These are phyloP conservation scores for Pyrenophora tritici-repentis DNA, from an alignment of 2,329 filamentous ascomycete genomes.

Conservation along the genomic window DNA sequence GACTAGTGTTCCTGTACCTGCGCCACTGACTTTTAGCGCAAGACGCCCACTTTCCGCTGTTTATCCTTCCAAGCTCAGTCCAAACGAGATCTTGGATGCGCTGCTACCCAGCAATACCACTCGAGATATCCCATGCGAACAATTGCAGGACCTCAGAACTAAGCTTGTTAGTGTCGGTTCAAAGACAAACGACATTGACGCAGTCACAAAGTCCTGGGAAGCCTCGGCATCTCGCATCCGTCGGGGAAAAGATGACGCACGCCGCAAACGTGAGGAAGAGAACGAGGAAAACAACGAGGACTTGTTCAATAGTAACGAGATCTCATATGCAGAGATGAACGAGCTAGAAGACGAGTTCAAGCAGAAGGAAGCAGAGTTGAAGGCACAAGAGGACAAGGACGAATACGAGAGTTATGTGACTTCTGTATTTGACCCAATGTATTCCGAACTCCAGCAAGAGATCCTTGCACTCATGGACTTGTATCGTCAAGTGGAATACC, in stretches of 20 bases:
- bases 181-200: constrained; percentile 25
- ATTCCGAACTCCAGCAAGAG: constrained; percentile 55
- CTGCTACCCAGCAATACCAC: constrained; percentile 28
- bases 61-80: constrained; percentile 18
- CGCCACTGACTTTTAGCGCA: constrained; percentile 31
- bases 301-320: constrained; percentile 61
- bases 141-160: constrained; percentile 30
- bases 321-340: constrained; percentile 62
- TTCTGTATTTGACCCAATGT: constrained; percentile 57
- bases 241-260: constrained; percentile 54
- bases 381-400: constrained; percentile 58
- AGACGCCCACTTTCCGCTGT: constrained; percentile 20
- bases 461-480: constrained; percentile 55
- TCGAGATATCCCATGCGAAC: constrained; percentile 15
- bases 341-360: constrained; percentile 61
- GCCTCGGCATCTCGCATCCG: constrained; percentile 50
- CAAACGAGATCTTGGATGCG: constrained; percentile 22
- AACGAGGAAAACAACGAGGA: constrained; percentile 59
- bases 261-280: constrained; percentile 56
- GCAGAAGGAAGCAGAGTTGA: constrained; percentile 56
- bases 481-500: constrained; percentile 46
- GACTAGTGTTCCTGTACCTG: constrained; percentile 31
- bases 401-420: constrained; percentile 58
- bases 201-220: constrained; percentile 52
- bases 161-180: constrained; percentile 21